These are phyloP conservation scores for Claviceps pazoutovae DNA, from an alignment of 2,329 filamentous ascomycete species.

Conservation along the genomic window DNA sequence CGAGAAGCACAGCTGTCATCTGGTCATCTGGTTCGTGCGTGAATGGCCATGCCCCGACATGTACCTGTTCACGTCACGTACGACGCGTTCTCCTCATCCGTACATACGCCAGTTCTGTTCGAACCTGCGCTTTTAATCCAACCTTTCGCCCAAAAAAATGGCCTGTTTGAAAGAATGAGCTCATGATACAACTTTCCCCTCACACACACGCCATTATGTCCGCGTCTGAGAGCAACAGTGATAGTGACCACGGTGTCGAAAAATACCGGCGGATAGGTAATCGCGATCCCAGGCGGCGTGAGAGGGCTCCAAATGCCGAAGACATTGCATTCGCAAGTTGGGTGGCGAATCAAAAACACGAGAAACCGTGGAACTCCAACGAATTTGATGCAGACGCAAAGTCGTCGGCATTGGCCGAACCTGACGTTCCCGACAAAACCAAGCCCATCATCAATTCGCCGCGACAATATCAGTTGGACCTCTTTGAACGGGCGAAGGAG, in stretches of 20 bases:
- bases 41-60: too few relatives aligned
- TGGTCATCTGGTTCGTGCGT: not conserved
- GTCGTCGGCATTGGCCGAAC: not conserved
- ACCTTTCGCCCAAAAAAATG: not conserved
- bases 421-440: not conserved
- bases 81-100: not conserved
- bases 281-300: not conserved
- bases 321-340: conserved; percentile 7
- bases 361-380: not conserved
- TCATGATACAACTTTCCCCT: not conserved
- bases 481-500: conserved; percentile 75
- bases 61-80: not conserved
- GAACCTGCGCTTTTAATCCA: too few relatives aligned
- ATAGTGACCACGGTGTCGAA: conserved; percentile 3
- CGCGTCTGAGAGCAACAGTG: conserved; percentile 4
- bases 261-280: conserved; percentile 1
- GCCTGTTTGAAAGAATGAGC: not conserved
- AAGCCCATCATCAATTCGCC: conserved; percentile 58
- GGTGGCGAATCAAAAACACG: not conserved
- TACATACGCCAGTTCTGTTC: not conserved
- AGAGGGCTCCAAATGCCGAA: conserved; percentile 1
- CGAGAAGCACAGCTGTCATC: not conserved
- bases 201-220: not conserved
- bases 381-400: not conserved
- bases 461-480: conserved; percentile 80